phyloP scores from a whole-genome alignment of 176 grass and related monocot species.

The Ampelocalamus luodianensis region DNA sequence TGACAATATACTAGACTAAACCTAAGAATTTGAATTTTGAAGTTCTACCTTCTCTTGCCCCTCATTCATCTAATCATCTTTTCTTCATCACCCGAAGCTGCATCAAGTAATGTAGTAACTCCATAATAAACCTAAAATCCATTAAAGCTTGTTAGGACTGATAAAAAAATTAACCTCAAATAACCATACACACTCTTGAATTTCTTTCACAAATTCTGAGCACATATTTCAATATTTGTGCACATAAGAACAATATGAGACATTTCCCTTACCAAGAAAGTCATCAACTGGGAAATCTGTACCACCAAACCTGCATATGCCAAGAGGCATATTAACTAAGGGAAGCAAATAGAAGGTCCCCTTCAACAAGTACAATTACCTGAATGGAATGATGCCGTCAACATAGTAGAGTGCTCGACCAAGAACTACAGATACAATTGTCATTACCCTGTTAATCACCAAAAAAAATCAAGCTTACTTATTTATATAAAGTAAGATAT shows the following conservation, averaged over 20 bases:
- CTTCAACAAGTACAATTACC: conserved; percentile 57
- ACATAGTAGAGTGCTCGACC: conserved; percentile 95
- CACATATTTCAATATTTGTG: conserved; percentile 14
- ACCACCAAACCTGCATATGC: conserved; percentile 75
- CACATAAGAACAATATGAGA: neutral
- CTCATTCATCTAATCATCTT: conserved; percentile 87
- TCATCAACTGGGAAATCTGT: conserved; percentile 96
- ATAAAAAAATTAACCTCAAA: neutral
- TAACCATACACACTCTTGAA: neutral
- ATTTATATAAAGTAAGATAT: conserved; percentile 22
- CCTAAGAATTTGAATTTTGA: conserved; percentile 6
- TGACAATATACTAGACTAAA: conserved; percentile 1
- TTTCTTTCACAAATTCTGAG: neutral
- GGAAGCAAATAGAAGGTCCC: neutral
- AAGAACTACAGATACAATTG: conserved; percentile 89
- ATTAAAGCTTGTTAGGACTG: conserved; percentile 30
- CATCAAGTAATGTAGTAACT: conserved; percentile 90
- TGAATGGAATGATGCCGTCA: conserved; percentile 89
- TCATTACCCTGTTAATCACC: conserved; percentile 78
- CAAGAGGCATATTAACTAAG: conserved; percentile 24
- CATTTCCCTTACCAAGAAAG: conserved; percentile 72
- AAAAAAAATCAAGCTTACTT: neutral
- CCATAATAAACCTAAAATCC: conserved; percentile 90
- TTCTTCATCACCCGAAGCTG: conserved; percentile 78
- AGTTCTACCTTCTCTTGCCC: conserved; percentile 85